Evolutionary conservation across 306 rosid genomes (phyloP), one percentile per base, ranked within the genome.

Genomic region (Vigna trinervia): DNA sequence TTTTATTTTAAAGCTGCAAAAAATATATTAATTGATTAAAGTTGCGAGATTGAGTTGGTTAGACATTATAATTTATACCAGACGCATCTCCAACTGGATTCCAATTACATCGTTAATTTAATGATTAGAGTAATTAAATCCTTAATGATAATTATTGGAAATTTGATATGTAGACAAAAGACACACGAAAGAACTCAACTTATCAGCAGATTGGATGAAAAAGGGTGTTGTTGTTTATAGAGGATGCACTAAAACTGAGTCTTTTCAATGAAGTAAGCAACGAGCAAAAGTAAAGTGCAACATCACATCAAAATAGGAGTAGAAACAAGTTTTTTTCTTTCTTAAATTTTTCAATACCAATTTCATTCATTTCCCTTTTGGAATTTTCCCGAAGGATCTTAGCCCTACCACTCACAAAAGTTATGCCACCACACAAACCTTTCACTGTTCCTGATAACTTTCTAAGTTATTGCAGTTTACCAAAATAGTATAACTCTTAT

Each of bases 291-390:
- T 39, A 66, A 66, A 66, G 81, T 54, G 57, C 60, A 53, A 38
- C 74, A 26, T 77, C 74, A 41, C 67, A 64, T 76, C 74, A 39
- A 41, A 51, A 23, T 19, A 19, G 43, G 22, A 9, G 59, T n/a
- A 2, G 7, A 14, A n/a, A 46, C 58, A 43, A 58, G n/a, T 41
- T 13, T 6, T 36, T 7, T 20, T 43, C 23, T 50, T 17, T 50
- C 10, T 46, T 2, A 52, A 43, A 66, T 41, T 76, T 14, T 36
- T 52, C 1, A 38, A 38, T 2, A 38, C 30, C 1, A 63, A 22
- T 34, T 51, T 15, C 2, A 47, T 30, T 5, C 22, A 20, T 39
- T 22, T 41, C 48, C 12, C 57, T 43, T 45, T 68, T 68, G 69
- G 69, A 68, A 57, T 26, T 68, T 56, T 77, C 68, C 23, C 3